A percentile compares a stretch with the other conserved stretches of the same genome.
phyloP scores from a whole-genome alignment of 495 filamentous ascomycete genomes.

The Thozetella sp. region DNA sequence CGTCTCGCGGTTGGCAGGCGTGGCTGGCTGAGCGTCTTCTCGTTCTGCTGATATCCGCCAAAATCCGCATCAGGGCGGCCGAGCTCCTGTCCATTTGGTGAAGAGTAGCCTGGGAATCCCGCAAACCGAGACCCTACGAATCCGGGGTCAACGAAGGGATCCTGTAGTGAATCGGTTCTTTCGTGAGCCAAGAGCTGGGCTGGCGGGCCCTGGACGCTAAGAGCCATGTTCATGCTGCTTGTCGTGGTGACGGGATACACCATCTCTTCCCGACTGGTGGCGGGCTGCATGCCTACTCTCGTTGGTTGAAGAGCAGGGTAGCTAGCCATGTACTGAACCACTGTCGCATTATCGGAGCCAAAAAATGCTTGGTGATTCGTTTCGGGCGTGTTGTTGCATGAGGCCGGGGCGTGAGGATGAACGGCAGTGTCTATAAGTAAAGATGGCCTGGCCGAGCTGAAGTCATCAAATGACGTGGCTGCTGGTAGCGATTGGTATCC shows the following conservation, averaged over 20 bases:
- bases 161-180: background rate
- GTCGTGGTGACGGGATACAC: conserved; percentile 37
- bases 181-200: conserved; percentile 11
- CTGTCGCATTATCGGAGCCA: conserved; percentile 26
- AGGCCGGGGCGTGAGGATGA: conserved; percentile 22
- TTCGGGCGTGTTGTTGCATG: conserved; percentile 16
- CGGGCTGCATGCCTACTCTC: conserved; percentile 33
- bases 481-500: conserved; percentile 32
- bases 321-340: conserved; percentile 34
- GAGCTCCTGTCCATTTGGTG: background rate
- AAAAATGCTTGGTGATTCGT: conserved; percentile 25
- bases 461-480: conserved; percentile 30
- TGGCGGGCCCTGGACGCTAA: conserved; percentile 10
- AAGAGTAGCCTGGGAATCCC: background rate
- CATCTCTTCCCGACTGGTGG: conserved; percentile 41
- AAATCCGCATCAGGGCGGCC: background rate
- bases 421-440: conserved; percentile 25
- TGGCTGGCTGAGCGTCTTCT: background rate
- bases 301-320: conserved; percentile 42
- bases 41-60: background rate
- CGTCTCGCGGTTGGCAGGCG: conserved; percentile 35
- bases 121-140: background rate
- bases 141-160: background rate
- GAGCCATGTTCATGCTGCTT: conserved; percentile 8
- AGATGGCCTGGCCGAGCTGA: conserved; percentile 22